Percentiles rank a stretch among this genome's conserved stretches.
These are phyloP conservation scores for Lachnellula subtilissima DNA, from an alignment of 2,329 filamentous ascomycete species.

Conservation along the genomic window DNA sequence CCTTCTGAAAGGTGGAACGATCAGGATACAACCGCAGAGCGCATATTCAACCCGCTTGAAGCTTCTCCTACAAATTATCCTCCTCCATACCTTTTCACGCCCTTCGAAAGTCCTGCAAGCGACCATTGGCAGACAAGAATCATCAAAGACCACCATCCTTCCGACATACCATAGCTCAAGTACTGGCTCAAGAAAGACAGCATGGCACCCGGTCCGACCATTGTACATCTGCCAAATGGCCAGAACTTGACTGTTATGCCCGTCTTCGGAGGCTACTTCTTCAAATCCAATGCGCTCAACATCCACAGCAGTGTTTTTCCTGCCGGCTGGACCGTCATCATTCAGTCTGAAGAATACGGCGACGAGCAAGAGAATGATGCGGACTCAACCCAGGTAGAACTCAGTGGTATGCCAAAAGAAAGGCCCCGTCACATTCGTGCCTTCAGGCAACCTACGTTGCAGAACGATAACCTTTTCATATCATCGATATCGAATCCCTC, in stretches of 20 bases:
- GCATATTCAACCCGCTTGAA: too few species aligned
- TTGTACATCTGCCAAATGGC: slow-evolving; percentile 78
- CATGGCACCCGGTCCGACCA: slow-evolving; percentile 25
- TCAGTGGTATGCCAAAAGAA: slow-evolving; percentile 24
- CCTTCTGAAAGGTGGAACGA: too few species aligned
- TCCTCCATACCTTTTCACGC: too few species aligned
- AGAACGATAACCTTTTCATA: slow-evolving; percentile 80
- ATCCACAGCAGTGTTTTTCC: slow-evolving; percentile 68
- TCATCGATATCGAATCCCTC: slow-evolving; percentile 85
- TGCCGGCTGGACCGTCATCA: slow-evolving; percentile 82
- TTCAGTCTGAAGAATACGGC: slow-evolving; percentile 58
- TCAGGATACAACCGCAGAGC: too few species aligned
- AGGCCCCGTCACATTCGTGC: slow-evolving; percentile 47
- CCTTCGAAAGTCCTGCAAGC: too few species aligned
- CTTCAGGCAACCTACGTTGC: slow-evolving; percentile 71
- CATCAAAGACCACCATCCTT: background rate
- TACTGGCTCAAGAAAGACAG: background rate
- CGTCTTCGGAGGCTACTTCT: slow-evolving; percentile 87
- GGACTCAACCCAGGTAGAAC: slow-evolving; percentile 27
- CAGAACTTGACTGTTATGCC: slow-evolving; percentile 76
- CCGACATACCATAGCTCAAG: background rate
- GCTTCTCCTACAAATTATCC: too few species aligned
- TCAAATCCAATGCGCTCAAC: slow-evolving; percentile 76
- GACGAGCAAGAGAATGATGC: slow-evolving; percentile 29
- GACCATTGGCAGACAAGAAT: too few species aligned